Evolutionary conservation across 495 filamentous ascomycete genomes (phyloP).

Genomic region (Cercophora newfieldiana): DNA sequence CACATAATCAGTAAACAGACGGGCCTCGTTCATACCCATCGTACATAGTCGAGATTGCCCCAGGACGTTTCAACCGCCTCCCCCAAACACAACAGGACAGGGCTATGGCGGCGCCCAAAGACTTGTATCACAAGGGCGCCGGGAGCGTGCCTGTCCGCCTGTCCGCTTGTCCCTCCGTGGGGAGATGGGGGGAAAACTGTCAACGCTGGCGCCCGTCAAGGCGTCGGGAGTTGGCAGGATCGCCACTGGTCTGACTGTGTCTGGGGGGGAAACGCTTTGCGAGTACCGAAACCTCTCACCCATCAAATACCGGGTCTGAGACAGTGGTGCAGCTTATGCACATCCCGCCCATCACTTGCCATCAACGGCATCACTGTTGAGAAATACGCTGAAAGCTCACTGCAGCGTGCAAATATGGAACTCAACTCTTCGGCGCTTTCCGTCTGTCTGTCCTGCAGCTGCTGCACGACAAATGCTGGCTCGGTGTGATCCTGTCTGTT

Average conservation of each 20-base stretch:
- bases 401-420: not conserved
- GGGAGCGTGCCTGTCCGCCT: not conserved
- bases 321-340: not conserved
- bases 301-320: not conserved
- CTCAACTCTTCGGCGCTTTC: not conserved
- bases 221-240: constrained; percentile 5
- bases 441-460: not conserved
- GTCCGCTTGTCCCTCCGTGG: not conserved
- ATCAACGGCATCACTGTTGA: not conserved
- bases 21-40: not conserved
- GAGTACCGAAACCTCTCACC: not conserved
- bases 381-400: not conserved
- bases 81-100: not conserved
- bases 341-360: not conserved
- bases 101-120: not conserved
- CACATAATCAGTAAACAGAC: not conserved
- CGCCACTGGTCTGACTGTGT: constrained; percentile 3
- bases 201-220: not conserved
- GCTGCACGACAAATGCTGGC: not conserved
- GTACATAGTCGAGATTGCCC: constrained; percentile 21
- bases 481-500: not conserved
- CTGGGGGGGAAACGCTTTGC: not conserved
- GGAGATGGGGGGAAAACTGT: not conserved
- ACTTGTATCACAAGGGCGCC: not conserved
- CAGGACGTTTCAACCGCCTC: constrained; percentile 19